A percentile compares a stretch with the other conserved stretches of the same genome.
Conservation (phyloP, 345 rosid species). For the Lepidium sativum region DNA sequence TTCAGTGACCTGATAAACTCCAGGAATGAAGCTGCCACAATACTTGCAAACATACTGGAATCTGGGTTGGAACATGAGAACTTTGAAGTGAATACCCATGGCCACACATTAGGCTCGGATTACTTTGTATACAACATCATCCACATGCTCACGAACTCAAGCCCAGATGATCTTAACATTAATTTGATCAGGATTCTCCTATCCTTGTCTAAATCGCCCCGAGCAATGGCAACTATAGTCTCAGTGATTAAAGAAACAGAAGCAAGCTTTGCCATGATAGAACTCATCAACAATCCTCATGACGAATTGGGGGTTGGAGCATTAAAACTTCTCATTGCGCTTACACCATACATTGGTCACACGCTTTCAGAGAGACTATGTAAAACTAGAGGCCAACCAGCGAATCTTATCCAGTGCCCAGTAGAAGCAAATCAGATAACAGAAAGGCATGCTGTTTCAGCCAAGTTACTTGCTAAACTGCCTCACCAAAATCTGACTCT, state of each 20-base stretch:
- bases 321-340: slow-evolving; percentile 51
- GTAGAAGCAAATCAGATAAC: slow-evolving; percentile 38
- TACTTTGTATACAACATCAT: slow-evolving; percentile 56
- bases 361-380: slow-evolving; percentile 62
- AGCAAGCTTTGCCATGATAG: slow-evolving; percentile 58
- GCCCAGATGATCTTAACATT: slow-evolving; percentile 60
- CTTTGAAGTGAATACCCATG: slow-evolving; percentile 46
- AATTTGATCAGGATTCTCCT: slow-evolving; percentile 59
- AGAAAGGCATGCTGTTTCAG: slow-evolving; percentile 72
- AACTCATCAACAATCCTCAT: slow-evolving; percentile 66
- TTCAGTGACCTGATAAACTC: slow-evolving; percentile 50
- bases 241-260: slow-evolving; percentile 60
- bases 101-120: slow-evolving; percentile 63
- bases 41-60: slow-evolving; percentile 70
- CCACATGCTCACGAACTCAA: slow-evolving; percentile 61
- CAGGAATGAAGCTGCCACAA: slow-evolving; percentile 57
- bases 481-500: slow-evolving; percentile 74
- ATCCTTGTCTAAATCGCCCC: slow-evolving; percentile 56
- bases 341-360: slow-evolving; percentile 64
- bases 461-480: slow-evolving; percentile 63
- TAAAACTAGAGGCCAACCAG: slow-evolving; percentile 71
- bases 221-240: slow-evolving; percentile 41
- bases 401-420: slow-evolving; percentile 44
- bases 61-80: slow-evolving; percentile 54
- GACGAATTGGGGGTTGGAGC: slow-evolving; percentile 61